These are phyloP conservation scores for Zygosaccharomyces siamensis DNA, from an alignment of 805 yeast species.

Conservation along the genomic window DNA sequence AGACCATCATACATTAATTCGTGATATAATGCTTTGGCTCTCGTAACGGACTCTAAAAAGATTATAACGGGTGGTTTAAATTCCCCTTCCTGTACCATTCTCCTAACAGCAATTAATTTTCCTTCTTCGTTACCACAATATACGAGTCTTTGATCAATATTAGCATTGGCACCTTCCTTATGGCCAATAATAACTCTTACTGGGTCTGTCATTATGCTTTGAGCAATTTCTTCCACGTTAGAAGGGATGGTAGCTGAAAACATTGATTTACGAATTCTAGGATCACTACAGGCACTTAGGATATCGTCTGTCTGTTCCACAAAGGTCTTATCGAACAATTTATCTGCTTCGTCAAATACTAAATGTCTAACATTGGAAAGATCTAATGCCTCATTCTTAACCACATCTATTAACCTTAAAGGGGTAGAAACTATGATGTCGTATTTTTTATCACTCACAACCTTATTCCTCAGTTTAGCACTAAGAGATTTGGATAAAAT, in stretches of 20 bases:
- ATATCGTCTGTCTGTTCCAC: constrained; percentile 88
- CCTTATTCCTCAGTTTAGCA: constrained; percentile 58
- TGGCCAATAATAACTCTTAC: constrained; percentile 85
- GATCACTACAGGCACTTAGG: constrained; percentile 42
- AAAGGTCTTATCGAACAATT: constrained; percentile 79
- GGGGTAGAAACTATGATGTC: constrained; percentile 89
- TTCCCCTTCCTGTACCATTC: constrained; percentile 76
- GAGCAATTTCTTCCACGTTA: constrained; percentile 83
- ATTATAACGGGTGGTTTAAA: constrained; percentile 90
- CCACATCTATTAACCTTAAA: constrained; percentile 73
- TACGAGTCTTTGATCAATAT: constrained; percentile 75
- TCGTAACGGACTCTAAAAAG: constrained; percentile 82
- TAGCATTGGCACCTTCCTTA: constrained; percentile 84
- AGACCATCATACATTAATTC: constrained; percentile 87
- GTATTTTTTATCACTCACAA: constrained; percentile 55
- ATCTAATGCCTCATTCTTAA: constrained; percentile 55
- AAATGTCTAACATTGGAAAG: constrained; percentile 65
- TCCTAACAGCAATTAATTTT: constrained; percentile 86
- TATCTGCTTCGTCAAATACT: constrained; percentile 94
- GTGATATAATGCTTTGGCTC: constrained; percentile 94
- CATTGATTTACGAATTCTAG: constrained; percentile 60
- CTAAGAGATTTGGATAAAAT: constrained; percentile 69
- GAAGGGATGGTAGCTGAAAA: constrained; percentile 96
- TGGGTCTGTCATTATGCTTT: constrained; percentile 77
- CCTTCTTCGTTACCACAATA: constrained; percentile 95